phyloP scores from a whole-genome alignment of 2,329 filamentous ascomycete genomes.

The Stemphylium lycopersici region DNA sequence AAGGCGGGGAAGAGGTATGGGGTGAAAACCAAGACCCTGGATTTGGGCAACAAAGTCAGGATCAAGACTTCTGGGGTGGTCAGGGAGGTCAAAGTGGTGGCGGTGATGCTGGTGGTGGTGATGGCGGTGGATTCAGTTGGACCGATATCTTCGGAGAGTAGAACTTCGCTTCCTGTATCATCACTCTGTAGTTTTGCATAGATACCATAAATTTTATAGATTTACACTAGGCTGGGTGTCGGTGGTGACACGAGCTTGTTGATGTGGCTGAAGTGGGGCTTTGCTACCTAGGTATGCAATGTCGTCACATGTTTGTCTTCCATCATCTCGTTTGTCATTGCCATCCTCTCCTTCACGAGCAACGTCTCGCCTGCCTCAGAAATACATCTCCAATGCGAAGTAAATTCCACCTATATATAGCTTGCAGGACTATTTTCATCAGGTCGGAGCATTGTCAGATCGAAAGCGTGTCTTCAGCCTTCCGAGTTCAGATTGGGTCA shows the following conservation, averaged over 20 bases:
- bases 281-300: not conserved
- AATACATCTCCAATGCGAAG: no score
- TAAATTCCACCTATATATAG: no score
- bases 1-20: constrained; percentile 37
- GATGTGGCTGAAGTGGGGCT: constrained; percentile 1
- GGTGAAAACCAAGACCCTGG: constrained; percentile 35
- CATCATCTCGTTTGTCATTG: no score
- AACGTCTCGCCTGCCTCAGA: no score
- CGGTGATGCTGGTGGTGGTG: constrained; percentile 41
- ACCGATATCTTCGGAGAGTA: constrained; percentile 33
- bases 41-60: constrained; percentile 22
- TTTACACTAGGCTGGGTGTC: not conserved
- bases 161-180: not conserved
- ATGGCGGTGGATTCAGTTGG: constrained; percentile 31
- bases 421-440: no score
- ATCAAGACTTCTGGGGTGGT: constrained; percentile 40
- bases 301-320: not conserved
- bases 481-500: no score
- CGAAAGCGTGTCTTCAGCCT: no score
- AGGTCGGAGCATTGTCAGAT: no score
- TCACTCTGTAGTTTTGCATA: constrained; percentile 1
- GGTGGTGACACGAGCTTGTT: not conserved
- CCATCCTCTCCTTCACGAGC: not conserved
- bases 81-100: constrained; percentile 25
- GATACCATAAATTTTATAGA: not conserved